Percentiles rank a stretch among this genome's conserved stretches.
Conservation (phyloP, 257 asterid genomes). For the Striga asiatica region DNA sequence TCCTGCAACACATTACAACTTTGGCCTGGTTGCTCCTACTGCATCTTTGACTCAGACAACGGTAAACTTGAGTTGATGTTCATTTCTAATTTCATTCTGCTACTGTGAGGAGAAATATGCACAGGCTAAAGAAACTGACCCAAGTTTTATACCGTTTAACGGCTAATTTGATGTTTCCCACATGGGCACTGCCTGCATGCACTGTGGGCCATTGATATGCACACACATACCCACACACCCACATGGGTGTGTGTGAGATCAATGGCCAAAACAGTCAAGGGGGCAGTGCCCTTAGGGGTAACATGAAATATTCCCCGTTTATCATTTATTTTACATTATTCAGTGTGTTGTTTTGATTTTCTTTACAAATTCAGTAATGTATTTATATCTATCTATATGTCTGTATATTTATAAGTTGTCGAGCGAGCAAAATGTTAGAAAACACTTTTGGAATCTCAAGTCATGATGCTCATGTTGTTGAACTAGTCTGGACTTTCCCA, state of each 20-base stretch:
- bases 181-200: too few species aligned
- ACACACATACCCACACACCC: too few species aligned
- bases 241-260: too few species aligned
- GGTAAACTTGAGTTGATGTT: constrained; percentile 30
- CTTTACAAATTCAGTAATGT: too few species aligned
- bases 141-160: neutral
- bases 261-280: too few species aligned
- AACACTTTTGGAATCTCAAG: neutral
- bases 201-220: too few species aligned
- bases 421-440: neutral
- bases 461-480: neutral
- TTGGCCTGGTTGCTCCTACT: constrained; percentile 54
- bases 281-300: too few species aligned
- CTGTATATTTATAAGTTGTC: neutral
- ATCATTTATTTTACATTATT: too few species aligned
- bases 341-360: neutral
- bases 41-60: constrained; percentile 59
- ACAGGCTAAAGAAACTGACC: neutral
- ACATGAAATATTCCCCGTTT: too few species aligned
- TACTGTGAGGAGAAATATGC: neutral
- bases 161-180: too few species aligned
- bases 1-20: constrained; percentile 54
- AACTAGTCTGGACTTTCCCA: neutral
- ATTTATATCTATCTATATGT: neutral
- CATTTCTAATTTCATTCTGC: neutral